Conservation (phyloP, 2,329 filamentous ascomycete species). For the Hypoxylon sp. region DNA sequence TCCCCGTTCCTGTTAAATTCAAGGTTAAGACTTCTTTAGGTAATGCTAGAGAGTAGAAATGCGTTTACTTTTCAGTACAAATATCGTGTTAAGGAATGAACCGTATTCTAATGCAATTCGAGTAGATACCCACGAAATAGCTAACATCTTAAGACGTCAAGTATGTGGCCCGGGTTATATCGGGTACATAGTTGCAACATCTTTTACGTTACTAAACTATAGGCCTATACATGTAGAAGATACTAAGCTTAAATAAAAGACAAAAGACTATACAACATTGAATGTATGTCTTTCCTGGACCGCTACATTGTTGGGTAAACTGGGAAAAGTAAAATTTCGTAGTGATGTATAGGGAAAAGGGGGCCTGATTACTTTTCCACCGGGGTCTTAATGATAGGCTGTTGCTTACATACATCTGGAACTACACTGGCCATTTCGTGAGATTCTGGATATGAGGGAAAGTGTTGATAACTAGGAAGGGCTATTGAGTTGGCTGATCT, state of each 20-base stretch:
- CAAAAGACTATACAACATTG: background rate
- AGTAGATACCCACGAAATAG: background rate
- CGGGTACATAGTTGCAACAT: background rate
- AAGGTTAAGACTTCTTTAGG: background rate
- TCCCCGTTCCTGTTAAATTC: background rate
- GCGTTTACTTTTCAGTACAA: background rate
- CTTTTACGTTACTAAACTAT: background rate
- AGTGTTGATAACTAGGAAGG: constrained; percentile 22
- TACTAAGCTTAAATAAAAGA: background rate
- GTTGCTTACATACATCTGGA: constrained; percentile 9
- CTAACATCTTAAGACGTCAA: background rate
- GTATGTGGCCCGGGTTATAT: background rate
- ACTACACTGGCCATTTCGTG: constrained; percentile 12
- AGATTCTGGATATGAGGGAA: constrained; percentile 13
- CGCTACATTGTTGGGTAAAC: constrained; percentile 21
- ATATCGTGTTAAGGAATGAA: background rate
- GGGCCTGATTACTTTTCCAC: constrained; percentile 22
- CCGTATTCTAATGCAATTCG: background rate
- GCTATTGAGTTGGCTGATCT: background rate
- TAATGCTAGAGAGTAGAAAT: background rate
- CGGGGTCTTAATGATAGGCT: constrained; percentile 5
- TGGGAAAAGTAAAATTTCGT: constrained; percentile 9
- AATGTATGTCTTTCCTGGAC: constrained; percentile 8
- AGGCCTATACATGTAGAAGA: constrained; percentile 23
- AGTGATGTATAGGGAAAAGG: no score